Percentiles rank a stretch among this genome's conserved stretches.
phyloP scores from a whole-genome alignment of 352 stramenopile species.

The Globisporangium megalacanthum region DNA sequence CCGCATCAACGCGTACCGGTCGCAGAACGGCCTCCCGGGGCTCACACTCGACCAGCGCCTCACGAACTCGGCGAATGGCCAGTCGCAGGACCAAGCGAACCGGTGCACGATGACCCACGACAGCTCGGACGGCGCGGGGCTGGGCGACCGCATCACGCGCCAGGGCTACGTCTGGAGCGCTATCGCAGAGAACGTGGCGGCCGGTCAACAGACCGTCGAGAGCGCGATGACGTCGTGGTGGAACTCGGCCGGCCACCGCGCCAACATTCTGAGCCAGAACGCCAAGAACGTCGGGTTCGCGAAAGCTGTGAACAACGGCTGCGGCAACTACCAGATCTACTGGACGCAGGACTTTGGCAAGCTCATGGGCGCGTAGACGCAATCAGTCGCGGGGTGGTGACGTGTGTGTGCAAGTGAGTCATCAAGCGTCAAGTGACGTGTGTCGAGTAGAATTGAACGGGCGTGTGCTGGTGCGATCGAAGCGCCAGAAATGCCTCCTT shows the following conservation, averaged over 20 bases:
- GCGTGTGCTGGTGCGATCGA: conserved; percentile 13
- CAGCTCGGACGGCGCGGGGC: conserved; percentile 27
- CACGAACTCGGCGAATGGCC: conserved; percentile 24
- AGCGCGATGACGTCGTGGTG: conserved; percentile 46
- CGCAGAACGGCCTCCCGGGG: conserved; percentile 23
- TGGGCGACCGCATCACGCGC: conserved; percentile 29
- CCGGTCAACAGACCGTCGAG: conserved; percentile 28
- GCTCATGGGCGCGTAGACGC: too few species aligned
- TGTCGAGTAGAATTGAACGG: background rate
- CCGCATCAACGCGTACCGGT: conserved; percentile 44
- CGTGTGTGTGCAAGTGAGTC: too few species aligned
- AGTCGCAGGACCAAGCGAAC: conserved; percentile 39
- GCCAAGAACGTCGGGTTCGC: conserved; percentile 12
- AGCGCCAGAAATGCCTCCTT: conserved; percentile 8
- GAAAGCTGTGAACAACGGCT: conserved; percentile 12
- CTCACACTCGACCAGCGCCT: conserved; percentile 39
- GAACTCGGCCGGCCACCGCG: conserved; percentile 40
- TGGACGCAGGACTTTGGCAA: conserved; percentile 19
- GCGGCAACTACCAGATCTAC: conserved; percentile 13
- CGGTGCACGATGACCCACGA: conserved; percentile 43
- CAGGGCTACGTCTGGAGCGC: conserved; percentile 35
- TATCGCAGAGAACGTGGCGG: conserved; percentile 48
- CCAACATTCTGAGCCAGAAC: conserved; percentile 41
- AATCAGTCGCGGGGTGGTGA: too few species aligned
- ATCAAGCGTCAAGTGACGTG: background rate